A percentile compares a stretch with the other conserved stretches of the same genome.
Evolutionary conservation across 2,329 filamentous ascomycete genomes (phyloP).

Genomic region (Nemania sp.): DNA sequence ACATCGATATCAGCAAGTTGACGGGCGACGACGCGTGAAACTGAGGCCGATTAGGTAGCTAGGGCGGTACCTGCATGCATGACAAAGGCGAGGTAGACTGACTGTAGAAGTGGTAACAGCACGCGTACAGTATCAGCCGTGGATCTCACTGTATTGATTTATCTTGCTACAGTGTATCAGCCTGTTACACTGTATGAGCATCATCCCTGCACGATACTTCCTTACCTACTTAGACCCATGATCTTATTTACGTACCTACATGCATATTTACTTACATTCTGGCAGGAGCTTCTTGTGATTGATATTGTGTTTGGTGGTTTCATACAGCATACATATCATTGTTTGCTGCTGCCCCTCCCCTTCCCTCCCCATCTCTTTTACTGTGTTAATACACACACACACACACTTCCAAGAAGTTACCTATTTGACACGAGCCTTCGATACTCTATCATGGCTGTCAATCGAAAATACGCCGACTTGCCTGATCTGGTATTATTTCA

Average conservation of each 20-base stretch:
- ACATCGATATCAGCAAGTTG: slow-evolving; percentile 2
- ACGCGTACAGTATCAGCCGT: slow-evolving; percentile 12
- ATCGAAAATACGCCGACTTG: slow-evolving; percentile 83
- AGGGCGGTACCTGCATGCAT: background rate
- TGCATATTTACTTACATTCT: too few relatives aligned
- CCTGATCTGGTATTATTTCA: slow-evolving; percentile 74
- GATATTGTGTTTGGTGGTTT: too few relatives aligned
- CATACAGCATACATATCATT: too few relatives aligned
- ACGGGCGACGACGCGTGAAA: slow-evolving; percentile 27
- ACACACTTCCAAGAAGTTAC: background rate
- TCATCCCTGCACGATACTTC: background rate
- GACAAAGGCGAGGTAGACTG: slow-evolving; percentile 7
- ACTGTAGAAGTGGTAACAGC: background rate
- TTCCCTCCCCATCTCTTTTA: too few relatives aligned
- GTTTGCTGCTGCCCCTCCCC: slow-evolving; percentile 7
- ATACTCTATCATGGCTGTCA: slow-evolving; percentile 71
- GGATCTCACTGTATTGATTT: background rate
- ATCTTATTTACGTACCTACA: background rate
- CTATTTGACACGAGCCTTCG: background rate
- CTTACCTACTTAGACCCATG: too few relatives aligned
- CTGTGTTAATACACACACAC: too few relatives aligned
- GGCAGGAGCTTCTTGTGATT: too few relatives aligned
- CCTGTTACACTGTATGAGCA: background rate
- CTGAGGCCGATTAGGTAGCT: slow-evolving; percentile 10
- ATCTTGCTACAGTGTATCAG: background rate